Conservation (phyloP, 768 basidiomycete species). For the Trametes cingulata region DNA sequence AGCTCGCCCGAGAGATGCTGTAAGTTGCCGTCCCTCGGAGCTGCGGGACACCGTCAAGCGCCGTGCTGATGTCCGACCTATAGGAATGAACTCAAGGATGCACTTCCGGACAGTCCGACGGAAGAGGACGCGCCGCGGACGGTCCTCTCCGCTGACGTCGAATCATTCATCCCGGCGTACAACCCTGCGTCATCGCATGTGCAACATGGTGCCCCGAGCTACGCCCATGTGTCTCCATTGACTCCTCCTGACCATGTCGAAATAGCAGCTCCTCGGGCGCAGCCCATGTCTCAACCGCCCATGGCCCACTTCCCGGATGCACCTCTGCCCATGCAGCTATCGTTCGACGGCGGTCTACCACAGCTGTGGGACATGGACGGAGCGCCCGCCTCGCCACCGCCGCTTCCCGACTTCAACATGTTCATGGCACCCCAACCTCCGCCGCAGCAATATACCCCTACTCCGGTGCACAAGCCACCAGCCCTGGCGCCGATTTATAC, state of each 20-base stretch:
- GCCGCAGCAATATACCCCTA: not conserved
- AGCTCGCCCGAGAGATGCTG: slow-evolving; percentile 24
- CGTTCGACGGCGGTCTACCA: slow-evolving; percentile 12
- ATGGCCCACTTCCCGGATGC: not conserved
- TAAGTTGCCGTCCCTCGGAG: slow-evolving; percentile 1
- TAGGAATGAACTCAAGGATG: slow-evolving; percentile 23
- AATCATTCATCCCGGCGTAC: not conserved
- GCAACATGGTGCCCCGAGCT: not conserved
- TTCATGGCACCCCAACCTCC: slow-evolving; percentile 7
- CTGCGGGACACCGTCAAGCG: not conserved
- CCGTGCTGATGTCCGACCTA: not conserved
- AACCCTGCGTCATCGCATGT: not conserved
- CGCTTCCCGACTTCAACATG: slow-evolving; percentile 13
- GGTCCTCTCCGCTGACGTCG: not conserved
- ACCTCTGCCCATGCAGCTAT: slow-evolving; percentile 1
- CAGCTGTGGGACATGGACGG: slow-evolving; percentile 23
- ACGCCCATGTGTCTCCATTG: slow-evolving; percentile 1
- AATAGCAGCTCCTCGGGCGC: not conserved
- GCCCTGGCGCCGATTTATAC: not conserved
- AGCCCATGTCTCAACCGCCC: not conserved
- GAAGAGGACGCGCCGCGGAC: not conserved
- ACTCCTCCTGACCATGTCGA: slow-evolving; percentile 11
- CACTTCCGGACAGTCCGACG: slow-evolving; percentile 18
- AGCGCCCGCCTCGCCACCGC: slow-evolving; percentile 20
- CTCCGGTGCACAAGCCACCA: slow-evolving; percentile 7